Evolutionary conservation across 164 flowering plant species (phyloP).

Genomic region (Chimonanthus praecox): DNA sequence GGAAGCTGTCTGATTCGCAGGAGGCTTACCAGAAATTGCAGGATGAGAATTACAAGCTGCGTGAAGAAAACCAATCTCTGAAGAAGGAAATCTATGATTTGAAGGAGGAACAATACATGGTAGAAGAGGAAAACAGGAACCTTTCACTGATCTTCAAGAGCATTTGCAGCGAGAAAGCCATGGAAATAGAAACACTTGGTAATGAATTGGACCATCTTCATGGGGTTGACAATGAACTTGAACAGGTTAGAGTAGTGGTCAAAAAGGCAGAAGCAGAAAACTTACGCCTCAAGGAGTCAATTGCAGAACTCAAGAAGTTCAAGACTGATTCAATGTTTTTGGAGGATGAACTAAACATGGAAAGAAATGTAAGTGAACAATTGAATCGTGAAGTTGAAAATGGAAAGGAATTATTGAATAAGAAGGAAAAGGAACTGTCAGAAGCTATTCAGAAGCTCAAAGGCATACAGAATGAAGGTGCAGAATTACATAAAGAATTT

Average conservation of each 20-base stretch:
- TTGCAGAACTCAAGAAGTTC: slow-evolving; percentile 24
- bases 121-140: slow-evolving; percentile 50
- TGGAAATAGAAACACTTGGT: slow-evolving; percentile 31
- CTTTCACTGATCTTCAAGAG: slow-evolving; percentile 47
- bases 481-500: slow-evolving; percentile 32
- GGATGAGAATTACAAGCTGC: slow-evolving; percentile 31
- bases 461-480: slow-evolving; percentile 30
- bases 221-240: slow-evolving; percentile 31
- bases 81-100: slow-evolving; percentile 31
- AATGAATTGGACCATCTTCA: slow-evolving; percentile 35
- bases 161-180: slow-evolving; percentile 42
- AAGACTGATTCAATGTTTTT: slow-evolving; percentile 2
- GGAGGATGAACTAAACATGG: slow-evolving; percentile 36
- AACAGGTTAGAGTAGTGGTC: slow-evolving; percentile 25
- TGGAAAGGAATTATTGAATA: slow-evolving; percentile 31
- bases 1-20: slow-evolving; percentile 30
- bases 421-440: slow-evolving; percentile 42
- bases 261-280: slow-evolving; percentile 41
- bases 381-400: slow-evolving; percentile 31
- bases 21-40: slow-evolving; percentile 23
- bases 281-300: slow-evolving; percentile 34
- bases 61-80: slow-evolving; percentile 39
- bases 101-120: slow-evolving; percentile 34
- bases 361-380: slow-evolving; percentile 28
- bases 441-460: slow-evolving; percentile 41